Evolutionary conservation across 208 protist species (phyloP).

Genomic region (Acanthamoeba royreba): DNA sequence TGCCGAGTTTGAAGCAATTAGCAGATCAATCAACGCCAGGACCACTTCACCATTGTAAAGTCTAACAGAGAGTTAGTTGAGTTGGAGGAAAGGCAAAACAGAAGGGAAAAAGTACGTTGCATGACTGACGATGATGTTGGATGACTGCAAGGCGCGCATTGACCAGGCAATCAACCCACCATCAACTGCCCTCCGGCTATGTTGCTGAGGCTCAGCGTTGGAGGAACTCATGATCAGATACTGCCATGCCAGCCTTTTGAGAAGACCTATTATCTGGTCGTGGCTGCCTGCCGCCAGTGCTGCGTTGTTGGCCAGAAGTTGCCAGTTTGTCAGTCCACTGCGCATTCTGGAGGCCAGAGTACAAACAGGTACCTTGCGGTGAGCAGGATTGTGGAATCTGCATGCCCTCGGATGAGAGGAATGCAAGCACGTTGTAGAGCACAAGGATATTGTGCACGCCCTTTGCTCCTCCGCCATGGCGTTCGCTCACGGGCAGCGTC

Average conservation of each 20-base stretch:
- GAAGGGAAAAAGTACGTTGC: not conserved
- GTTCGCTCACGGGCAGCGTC: not conserved
- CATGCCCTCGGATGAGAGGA: not conserved
- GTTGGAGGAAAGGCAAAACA: not conserved
- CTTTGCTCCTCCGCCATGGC: not conserved
- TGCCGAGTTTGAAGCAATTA: not conserved
- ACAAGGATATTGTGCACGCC: not conserved
- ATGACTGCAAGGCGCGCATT: not conserved
- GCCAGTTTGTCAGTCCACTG: not conserved
- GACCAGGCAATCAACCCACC: not conserved
- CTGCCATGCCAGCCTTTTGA: not conserved
- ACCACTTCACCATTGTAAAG: not conserved
- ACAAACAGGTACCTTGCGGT: not conserved
- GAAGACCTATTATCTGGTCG: not conserved
- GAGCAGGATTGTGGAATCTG: conserved; percentile 18
- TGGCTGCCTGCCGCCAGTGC: not conserved
- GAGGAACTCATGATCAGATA: not conserved
- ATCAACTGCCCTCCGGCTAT: not conserved
- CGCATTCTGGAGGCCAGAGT: not conserved
- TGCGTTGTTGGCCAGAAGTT: not conserved
- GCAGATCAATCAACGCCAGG: not conserved
- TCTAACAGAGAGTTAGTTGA: not conserved
- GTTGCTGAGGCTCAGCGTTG: not conserved
- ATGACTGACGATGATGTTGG: not conserved
- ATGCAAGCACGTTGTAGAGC: not conserved